These are phyloP conservation scores for Sphagnum tenellum DNA, from an alignment of 225 moss, liverwort and hornwort species.

Conservation along the genomic window DNA sequence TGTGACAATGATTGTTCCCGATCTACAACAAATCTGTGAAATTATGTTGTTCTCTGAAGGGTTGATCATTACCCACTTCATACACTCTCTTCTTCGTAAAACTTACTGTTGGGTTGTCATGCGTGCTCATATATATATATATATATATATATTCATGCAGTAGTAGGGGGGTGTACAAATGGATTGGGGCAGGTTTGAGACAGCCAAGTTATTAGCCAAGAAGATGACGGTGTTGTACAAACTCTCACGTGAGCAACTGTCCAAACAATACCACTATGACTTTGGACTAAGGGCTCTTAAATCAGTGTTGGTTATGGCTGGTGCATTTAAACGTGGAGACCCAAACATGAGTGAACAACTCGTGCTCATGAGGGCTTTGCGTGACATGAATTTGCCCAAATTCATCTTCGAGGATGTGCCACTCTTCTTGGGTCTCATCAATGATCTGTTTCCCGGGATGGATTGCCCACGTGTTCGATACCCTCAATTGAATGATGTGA, in stretches of 20 bases:
- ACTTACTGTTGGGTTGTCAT: no score
- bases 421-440: slow-evolving; percentile 70
- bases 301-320: slow-evolving; percentile 78
- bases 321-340: slow-evolving; percentile 65
- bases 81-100: no score
- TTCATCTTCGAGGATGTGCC: slow-evolving; percentile 79
- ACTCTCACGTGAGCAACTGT: slow-evolving; percentile 66
- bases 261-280: slow-evolving; percentile 87
- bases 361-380: slow-evolving; percentile 61
- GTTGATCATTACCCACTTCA: slow-evolving; percentile 11
- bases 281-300: slow-evolving; percentile 72
- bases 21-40: slow-evolving; percentile 75
- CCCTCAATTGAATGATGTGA: slow-evolving; percentile 65
- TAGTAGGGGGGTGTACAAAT: neutral
- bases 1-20: slow-evolving; percentile 27
- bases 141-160: no score
- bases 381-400: slow-evolving; percentile 78
- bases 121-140: no score
- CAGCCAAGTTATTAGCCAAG: slow-evolving; percentile 68
- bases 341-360: slow-evolving; percentile 68
- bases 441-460: slow-evolving; percentile 65
- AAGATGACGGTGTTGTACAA: slow-evolving; percentile 84
- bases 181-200: slow-evolving; percentile 47
- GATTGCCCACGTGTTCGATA: slow-evolving; percentile 82
- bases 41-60: slow-evolving; percentile 89